Conservation (phyloP, 2,329 filamentous ascomycete genomes). For the Chrysosporium queenslandicum region DNA sequence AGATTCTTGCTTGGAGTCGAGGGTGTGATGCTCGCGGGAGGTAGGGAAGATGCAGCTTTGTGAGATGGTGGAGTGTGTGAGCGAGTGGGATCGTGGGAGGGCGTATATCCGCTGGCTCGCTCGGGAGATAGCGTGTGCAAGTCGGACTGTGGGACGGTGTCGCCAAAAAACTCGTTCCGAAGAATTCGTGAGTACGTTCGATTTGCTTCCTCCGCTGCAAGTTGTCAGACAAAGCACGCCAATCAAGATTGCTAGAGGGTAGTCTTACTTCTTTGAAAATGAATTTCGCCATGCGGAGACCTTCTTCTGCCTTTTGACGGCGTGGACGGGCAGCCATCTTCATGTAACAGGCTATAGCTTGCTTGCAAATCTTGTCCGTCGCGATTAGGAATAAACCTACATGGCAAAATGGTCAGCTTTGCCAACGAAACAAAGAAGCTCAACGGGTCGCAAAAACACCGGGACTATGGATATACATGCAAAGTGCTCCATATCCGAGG, state of each 20-base stretch:
- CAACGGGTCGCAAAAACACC: neutral
- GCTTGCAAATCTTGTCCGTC: conserved; percentile 88
- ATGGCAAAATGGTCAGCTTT: conserved; percentile 1
- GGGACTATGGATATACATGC: too few species aligned
- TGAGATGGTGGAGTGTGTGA: conserved; percentile 73
- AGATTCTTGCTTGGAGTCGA: conserved; percentile 97
- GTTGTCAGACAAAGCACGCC: conserved; percentile 16
- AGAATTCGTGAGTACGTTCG: conserved; percentile 80
- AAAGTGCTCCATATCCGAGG: too few species aligned
- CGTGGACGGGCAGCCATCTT: conserved; percentile 85
- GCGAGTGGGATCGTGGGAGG: conserved; percentile 55
- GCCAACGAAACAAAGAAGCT: neutral
- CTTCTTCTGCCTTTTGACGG: conserved; percentile 78
- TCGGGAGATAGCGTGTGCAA: conserved; percentile 55
- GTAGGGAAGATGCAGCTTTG: conserved; percentile 50
- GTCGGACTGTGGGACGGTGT: conserved; percentile 71
- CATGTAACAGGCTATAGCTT: conserved; percentile 82
- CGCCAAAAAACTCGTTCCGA: conserved; percentile 85
- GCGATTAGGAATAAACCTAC: conserved; percentile 87
- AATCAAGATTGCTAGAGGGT: conserved; percentile 11
- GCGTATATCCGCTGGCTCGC: conserved; percentile 36
- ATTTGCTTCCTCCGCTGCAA: conserved; percentile 78
- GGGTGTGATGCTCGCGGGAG: conserved; percentile 65
- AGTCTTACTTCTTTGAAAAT: conserved; percentile 79
- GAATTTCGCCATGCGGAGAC: conserved; percentile 75